Evolutionary conservation across 371 early-diverging fungal genomes (phyloP), one percentile per base, ranked within the genome.

Genomic region (Apophysomyces trapeziformis): DNA sequence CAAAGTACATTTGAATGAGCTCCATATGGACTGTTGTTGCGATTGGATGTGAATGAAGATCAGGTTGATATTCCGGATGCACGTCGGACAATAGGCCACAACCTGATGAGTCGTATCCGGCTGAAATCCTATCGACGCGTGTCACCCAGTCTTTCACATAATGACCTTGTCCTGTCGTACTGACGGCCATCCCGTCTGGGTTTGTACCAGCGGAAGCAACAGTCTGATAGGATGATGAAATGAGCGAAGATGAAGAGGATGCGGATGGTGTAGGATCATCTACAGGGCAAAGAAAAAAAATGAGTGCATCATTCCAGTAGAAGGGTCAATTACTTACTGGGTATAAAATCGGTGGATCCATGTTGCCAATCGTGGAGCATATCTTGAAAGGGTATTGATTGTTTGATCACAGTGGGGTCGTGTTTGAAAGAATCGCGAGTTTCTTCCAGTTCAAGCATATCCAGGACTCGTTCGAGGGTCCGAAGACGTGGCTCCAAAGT

Each of bases 1-100:
- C 73, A 74, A 92, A 92, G 76, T 84, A 92, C 43, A 86, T 73
- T 26, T 82, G 76, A 13, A 74, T 67, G 0, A 74, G 57, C 41
- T 74, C 75, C 26, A 67, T 60, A 58, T 68, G 38, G 8, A 68
- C 36, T 0, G 71, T 21, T 7, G 59, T 46, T 3, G 58, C 45
- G 5, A 47, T 38, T 11, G 44, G 69, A 45, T 58, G 16, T 43
- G 35, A n/a, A 39, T 21, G 61, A 38, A 43, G 58, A 61, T 50
- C 54, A 21, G 54, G 21, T 57, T 44, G 32, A 9, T 35, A 32
- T 35, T 37, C 7, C 16, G 16, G 43, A 37, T 32, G 21, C 1
- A 50, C 54, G 9, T 38, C 46, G 41, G 47, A 7, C 37, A 43
- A 5, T 37, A 35, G 13, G 59, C 54, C 54, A 50, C 54, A 50